These are phyloP conservation scores for Suillus subalutaceus DNA, from an alignment of 768 basidiomycete genomes.

Conservation along the genomic window DNA sequence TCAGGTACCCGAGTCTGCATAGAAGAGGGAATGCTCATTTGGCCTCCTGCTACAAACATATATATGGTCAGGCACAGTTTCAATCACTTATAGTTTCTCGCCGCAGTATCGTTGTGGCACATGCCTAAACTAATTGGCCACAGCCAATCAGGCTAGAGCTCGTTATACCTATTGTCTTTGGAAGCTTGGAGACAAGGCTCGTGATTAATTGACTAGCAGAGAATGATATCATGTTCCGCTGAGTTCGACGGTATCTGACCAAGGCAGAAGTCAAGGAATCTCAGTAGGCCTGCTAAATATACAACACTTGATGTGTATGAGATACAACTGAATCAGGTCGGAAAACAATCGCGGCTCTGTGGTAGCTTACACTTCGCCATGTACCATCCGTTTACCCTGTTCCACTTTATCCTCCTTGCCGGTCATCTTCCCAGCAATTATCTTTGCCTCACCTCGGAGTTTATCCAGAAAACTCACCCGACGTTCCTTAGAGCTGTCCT, in stretches of 20 bases:
- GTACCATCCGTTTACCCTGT: constrained; percentile 31
- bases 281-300: background rate
- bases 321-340: no score
- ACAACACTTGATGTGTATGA: background rate
- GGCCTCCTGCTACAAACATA: background rate
- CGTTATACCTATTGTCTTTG: background rate
- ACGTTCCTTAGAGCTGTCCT: constrained; percentile 18
- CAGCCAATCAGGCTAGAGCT: background rate
- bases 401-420: constrained; percentile 32
- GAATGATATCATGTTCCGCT: background rate
- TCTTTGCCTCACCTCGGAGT: constrained; percentile 38
- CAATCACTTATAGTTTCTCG: background rate
- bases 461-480: constrained; percentile 27
- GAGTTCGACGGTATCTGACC: background rate
- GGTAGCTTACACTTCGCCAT: constrained; percentile 23
- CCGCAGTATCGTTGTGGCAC: background rate
- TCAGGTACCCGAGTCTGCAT: no score
- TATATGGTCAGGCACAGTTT: background rate
- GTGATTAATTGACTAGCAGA: background rate
- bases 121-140: background rate
- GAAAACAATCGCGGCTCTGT: background rate
- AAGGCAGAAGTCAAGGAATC: background rate
- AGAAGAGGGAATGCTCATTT: no score
- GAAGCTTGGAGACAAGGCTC: background rate
- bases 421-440: constrained; percentile 33